These are phyloP conservation scores for Penicillium sp. DNA, from an alignment of 2,329 filamentous ascomycete species.

Conservation along the genomic window DNA sequence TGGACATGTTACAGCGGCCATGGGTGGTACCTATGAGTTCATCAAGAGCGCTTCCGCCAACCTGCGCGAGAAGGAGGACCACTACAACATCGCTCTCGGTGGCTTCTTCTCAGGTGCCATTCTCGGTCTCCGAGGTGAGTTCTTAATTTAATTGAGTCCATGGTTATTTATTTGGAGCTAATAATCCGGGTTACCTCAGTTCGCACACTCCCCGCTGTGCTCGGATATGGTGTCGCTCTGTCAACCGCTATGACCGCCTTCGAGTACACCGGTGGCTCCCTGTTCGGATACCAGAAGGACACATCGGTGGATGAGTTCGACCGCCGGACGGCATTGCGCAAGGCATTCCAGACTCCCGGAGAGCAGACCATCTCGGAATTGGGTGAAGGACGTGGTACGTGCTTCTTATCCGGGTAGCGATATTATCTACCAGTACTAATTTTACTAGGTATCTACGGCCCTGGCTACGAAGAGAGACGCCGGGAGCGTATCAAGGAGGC, in stretches of 20 bases:
- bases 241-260: constrained; percentile 62
- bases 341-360: constrained; percentile 69
- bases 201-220: constrained; percentile 66
- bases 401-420: neutral
- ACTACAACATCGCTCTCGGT: constrained; percentile 70
- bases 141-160: neutral
- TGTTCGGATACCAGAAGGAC: constrained; percentile 57
- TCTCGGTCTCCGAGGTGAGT: constrained; percentile 69
- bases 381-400: constrained; percentile 82
- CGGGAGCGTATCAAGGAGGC: constrained; percentile 77
- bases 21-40: constrained; percentile 77
- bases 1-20: constrained; percentile 55
- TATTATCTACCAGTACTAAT: constrained; percentile 20
- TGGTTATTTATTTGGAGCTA: constrained; percentile 11
- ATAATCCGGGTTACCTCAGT: constrained; percentile 40
- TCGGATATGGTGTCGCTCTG: constrained; percentile 65
- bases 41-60: constrained; percentile 75
- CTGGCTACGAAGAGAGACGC: constrained; percentile 82
- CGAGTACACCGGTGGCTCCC: constrained; percentile 64
- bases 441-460: constrained; percentile 68
- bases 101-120: constrained; percentile 74
- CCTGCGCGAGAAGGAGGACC: constrained; percentile 79
- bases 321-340: constrained; percentile 71
- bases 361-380: constrained; percentile 79
- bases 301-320: constrained; percentile 70